Evolutionary conservation across 2,329 filamentous ascomycete species (phyloP), one percentile per base, ranked within the genome.

Genomic region (Samsoniella hepiali): DNA sequence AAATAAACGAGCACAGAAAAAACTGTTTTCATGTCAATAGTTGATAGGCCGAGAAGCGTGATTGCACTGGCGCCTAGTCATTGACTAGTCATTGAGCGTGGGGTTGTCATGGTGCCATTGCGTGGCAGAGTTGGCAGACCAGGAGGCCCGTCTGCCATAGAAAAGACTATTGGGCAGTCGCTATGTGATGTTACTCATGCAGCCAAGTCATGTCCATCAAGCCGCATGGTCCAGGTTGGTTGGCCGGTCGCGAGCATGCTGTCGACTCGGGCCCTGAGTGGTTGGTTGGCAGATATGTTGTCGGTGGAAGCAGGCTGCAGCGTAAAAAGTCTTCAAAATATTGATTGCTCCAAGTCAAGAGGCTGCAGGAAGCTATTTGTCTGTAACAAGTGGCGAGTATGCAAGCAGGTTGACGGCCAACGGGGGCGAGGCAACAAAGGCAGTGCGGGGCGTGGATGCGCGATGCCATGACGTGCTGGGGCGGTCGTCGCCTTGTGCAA

Each of bases 391-490:
- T 42, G 57, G 42, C 45, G 22, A 32, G 11, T 31, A 22, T 58
- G 55, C 58, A 53, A 13, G 49, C 45, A n/a, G 13, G 10, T 22
- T 40, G 17, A 29, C 17, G 50, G 47, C 58, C 50, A 62, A 53
- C 47, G 47, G 40, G 47, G 31, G 44, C 7, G 13, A 47, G 36
- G 27, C 32, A 58, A 34, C 8, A 11, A 27, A 36, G 34, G 32
- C 17, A 15, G 11, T 57, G 44, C 40, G 56, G 56, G 32, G 40
- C 29, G 11, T 36, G 49, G 36, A 34, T 38, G 58, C 31, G 47
- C 58, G 29, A 44, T 42, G 58, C 17, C 31, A 62, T 62, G 49
- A 47, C 58, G 47, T 61, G 49, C 49, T 62, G 58, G 38, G 40
- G 29, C n/a, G 31, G 31, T 36, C n/a, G 29, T 36, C 44, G 49